These are phyloP conservation scores for Calonectria crousiana DNA, from an alignment of 2,329 filamentous ascomycete species.

Conservation along the genomic window DNA sequence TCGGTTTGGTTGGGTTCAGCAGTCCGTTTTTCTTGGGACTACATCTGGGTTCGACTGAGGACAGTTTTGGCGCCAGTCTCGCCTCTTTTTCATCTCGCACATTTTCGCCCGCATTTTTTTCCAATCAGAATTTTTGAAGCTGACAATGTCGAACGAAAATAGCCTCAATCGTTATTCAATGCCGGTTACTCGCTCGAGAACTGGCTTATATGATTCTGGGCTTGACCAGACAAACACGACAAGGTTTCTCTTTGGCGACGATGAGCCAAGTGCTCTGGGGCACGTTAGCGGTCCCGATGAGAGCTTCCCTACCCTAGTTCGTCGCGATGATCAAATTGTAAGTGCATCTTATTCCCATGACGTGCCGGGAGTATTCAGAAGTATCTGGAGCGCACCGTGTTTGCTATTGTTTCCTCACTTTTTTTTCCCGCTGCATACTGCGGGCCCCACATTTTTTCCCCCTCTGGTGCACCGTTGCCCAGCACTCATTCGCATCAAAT, in stretches of 20 bases:
- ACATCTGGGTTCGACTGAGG: neutral
- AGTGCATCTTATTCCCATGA: slow-evolving; percentile 43
- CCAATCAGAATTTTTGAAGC: slow-evolving; percentile 13
- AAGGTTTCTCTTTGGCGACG: slow-evolving; percentile 87
- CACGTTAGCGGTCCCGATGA: slow-evolving; percentile 77
- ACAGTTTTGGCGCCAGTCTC: neutral
- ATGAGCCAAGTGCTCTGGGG: slow-evolving; percentile 67
- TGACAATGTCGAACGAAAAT: slow-evolving; percentile 41
- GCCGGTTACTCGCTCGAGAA: slow-evolving; percentile 82
- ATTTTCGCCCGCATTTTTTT: neutral
- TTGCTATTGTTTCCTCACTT: slow-evolving; percentile 24
- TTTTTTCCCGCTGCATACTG: slow-evolving; percentile 23
- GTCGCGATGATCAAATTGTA: slow-evolving; percentile 71
- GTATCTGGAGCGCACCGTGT: slow-evolving; percentile 17
- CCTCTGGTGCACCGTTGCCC: slow-evolving; percentile 32
- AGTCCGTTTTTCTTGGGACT: neutral
- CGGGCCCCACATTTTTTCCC: slow-evolving; percentile 39
- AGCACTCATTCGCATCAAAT: slow-evolving; percentile 21
- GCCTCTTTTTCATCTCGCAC: neutral
- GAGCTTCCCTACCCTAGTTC: slow-evolving; percentile 86
- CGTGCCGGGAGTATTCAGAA: neutral
- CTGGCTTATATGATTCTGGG: slow-evolving; percentile 74
- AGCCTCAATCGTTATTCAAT: slow-evolving; percentile 94
- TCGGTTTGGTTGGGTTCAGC: neutral
- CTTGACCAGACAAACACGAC: slow-evolving; percentile 88